Evolutionary conservation across 1,284 basidiomycete genomes (phyloP).

Genomic region (Pyrrhoderma lamaoense): DNA sequence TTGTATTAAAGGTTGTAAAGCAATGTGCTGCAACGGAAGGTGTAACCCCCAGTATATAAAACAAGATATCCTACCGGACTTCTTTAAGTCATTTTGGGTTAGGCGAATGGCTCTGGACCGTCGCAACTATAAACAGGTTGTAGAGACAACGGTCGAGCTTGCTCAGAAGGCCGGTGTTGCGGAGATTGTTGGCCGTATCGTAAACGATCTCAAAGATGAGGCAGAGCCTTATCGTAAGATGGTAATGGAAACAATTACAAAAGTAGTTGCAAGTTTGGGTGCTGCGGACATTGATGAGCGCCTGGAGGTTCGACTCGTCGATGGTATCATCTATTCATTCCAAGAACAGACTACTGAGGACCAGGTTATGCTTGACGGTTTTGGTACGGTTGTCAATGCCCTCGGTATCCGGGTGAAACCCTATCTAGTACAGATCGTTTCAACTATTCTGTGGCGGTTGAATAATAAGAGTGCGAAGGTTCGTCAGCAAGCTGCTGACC

Average conservation of each 20-base stretch:
- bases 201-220: conserved; percentile 96
- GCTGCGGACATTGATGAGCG: conserved; percentile 96
- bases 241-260: conserved; percentile 99
- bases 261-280: conserved; percentile 87
- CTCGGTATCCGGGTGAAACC: conserved; percentile 96
- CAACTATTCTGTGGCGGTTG: conserved; percentile 98
- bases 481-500: conserved; percentile 95
- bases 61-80: conserved; percentile 97
- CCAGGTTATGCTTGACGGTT: conserved; percentile 98
- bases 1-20: conserved; percentile 97
- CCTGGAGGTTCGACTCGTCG: conserved; percentile 88
- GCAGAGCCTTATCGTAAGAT: conserved; percentile 98
- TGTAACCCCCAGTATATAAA: conserved; percentile 90
- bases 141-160: conserved; percentile 97
- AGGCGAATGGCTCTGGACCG: conserved; percentile 96
- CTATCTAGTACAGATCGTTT: conserved; percentile 97
- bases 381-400: conserved; percentile 94
- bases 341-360: conserved; percentile 99
- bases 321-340: conserved; percentile 99
- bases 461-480: conserved; percentile 99
- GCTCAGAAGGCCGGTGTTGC: conserved; percentile 95
- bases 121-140: conserved; percentile 94
- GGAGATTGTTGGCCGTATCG: conserved; percentile 91
- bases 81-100: conserved; percentile 99
- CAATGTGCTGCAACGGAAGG: conserved; percentile 98